A percentile compares a stretch with the other conserved stretches of the same genome.
phyloP scores from a whole-genome alignment of 331 rosid genomes.

The Pyracantha coccinea region DNA sequence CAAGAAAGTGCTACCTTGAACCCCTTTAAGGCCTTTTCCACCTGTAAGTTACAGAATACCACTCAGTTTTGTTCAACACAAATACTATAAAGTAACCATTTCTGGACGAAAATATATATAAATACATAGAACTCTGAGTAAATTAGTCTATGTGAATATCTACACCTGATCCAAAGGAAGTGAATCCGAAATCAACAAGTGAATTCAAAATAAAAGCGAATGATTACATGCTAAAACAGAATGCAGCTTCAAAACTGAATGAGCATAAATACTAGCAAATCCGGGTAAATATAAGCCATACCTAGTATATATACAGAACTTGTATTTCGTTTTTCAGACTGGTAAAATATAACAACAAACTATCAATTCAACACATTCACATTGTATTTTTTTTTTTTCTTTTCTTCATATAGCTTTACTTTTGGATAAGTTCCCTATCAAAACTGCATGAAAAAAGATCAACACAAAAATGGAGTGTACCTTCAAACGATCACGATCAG shows the following conservation, averaged over 20 bases:
- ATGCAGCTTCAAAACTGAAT: not conserved
- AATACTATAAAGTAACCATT: not conserved
- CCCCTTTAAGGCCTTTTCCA: slow-evolving; percentile 39
- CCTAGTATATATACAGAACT: not conserved
- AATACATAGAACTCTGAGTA: not conserved
- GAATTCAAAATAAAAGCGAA: not conserved
- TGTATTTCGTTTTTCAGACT: not conserved
- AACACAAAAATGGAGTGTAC: slow-evolving; percentile 9
- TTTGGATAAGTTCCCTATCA: not conserved
- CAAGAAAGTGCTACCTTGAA: slow-evolving; percentile 28
- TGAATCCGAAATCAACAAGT: not conserved
- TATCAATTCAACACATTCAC: not conserved
- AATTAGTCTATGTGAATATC: not conserved
- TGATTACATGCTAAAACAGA: not conserved
- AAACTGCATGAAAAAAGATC: not conserved
- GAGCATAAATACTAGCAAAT: not conserved
- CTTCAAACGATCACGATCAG: slow-evolving; percentile 51
- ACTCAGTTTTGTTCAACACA: not conserved
- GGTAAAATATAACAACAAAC: not conserved
- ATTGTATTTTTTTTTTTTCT: too few species aligned
- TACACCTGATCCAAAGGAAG: not conserved
- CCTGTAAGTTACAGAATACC: slow-evolving; percentile 20
- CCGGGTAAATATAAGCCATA: not conserved
- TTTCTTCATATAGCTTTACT: not conserved
- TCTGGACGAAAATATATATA: not conserved